Percentiles rank a stretch among this genome's conserved stretches.
phyloP scores from a whole-genome alignment of 164 flowering plant species.

The Piper betle region DNA sequence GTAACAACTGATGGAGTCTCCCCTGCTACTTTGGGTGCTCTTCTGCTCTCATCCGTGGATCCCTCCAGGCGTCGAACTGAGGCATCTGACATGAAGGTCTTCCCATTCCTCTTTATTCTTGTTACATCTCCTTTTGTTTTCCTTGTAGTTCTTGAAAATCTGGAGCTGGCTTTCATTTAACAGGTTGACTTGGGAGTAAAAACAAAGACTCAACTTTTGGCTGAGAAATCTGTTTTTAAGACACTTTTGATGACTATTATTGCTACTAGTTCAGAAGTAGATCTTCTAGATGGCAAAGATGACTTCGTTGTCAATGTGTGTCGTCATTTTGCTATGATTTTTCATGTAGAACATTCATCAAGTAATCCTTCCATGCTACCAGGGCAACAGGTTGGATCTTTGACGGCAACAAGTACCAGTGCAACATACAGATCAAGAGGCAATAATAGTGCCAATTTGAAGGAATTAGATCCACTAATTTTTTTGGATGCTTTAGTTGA shows the following conservation, averaged over 20 bases:
- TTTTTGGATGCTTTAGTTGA: constrained; percentile 96
- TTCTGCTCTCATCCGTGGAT: constrained; percentile 58
- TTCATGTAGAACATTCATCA: constrained; percentile 51
- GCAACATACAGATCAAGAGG: constrained; percentile 19
- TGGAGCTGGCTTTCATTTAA: not conserved
- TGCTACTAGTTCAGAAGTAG: constrained; percentile 81
- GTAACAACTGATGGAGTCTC: constrained; percentile 47
- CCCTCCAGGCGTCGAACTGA: constrained; percentile 59
- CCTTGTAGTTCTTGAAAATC: not conserved
- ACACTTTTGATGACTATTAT: constrained; percentile 70
- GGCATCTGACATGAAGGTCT: constrained; percentile 68
- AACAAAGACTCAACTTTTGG: constrained; percentile 96
- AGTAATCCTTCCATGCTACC: constrained; percentile 23
- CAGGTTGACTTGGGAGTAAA: constrained; percentile 98
- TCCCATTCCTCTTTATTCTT: constrained; percentile 5
- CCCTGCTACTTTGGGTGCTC: constrained; percentile 42
- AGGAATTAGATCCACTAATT: constrained; percentile 85
- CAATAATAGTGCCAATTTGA: constrained; percentile 43
- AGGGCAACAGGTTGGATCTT: constrained; percentile 29
- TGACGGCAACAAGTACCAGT: constrained; percentile 32
- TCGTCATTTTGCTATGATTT: constrained; percentile 93
- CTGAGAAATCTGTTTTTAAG: constrained; percentile 95
- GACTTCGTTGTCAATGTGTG: constrained; percentile 76
- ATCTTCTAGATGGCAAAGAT: constrained; percentile 62
- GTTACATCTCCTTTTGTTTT: not conserved